Base-by-base conservation (phyloP, 352 stramenopile genomes). In the Bremia lactucae region DNA sequence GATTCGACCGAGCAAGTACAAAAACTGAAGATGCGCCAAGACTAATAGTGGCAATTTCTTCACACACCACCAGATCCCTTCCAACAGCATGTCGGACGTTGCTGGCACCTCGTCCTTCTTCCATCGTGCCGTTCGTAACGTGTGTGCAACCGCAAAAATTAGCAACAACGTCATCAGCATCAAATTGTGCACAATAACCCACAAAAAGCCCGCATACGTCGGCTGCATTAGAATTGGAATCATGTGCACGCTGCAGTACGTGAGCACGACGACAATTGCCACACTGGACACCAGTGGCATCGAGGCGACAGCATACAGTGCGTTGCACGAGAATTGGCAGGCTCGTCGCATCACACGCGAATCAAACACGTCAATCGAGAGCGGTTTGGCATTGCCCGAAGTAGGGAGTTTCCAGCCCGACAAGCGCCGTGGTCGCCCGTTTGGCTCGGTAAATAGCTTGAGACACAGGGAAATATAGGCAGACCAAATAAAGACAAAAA, bases 251-350 rank as follows among this genome's bases (percentile, higher is more conserved):
- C 69, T 83, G n/a, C 57, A 59, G 38, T 44, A 70, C 23, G 66
- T 66, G 31, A 73, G 52, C 31, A 78, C 16, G 9, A 82, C 25
- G 46, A 83, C 58, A 31, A 81, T 64, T 20, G 55, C 53, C 18
- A 81, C 28, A 25, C 71, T 83, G 22, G 73, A 86, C n/a, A 89
- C 31, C 7, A 83, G 34, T 9, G 76, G 76, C 44, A 67, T 85
- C 1, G 72, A 85, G 20, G 76, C 69, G 23, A 85, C 36, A 0
- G 68, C 71, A 54, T 85, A 84, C 31, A 88, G 52, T 33, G 69
- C 56, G 24, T 65, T 83, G 60, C 76, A 88, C 24, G 73, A 87
- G 36, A 86, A 71, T 34, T 87, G 76, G 24, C 72, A 88, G 14
- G 68, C 69, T 39, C 74, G 74, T 7, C 72, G 71, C 41, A 85